Base-by-base conservation (phyloP, 331 rosid species). In the Spiraea crenata region DNA sequence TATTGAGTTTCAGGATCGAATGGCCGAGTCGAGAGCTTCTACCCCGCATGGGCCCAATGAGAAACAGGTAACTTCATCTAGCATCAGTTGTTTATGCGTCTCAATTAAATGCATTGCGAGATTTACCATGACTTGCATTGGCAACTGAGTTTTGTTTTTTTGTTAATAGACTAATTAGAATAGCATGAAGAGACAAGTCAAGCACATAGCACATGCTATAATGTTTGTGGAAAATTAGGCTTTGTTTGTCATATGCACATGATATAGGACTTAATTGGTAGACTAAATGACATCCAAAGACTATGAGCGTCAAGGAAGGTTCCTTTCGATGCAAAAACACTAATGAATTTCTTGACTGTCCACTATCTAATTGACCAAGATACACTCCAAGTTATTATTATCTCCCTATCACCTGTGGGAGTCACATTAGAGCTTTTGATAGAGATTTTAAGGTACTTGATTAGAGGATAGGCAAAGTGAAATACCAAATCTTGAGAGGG, bases 1-100 rank as follows among this genome's bases (percentile, higher is more conserved):
- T 34, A 34, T 85, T 14, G 80, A 85, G 57, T 64, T 85, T 34
- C 77, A 85, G 11, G 77, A 85, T 40, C 80, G 87, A 19, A 12
- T 1, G 50, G 68, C 71, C 0, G 51, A 69, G 50, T 14, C 62
- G 46, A 51, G 1, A 4, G 3, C 46, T 37, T 5, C 45, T 9
- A 2, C 8, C 11, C 9, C 4, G 4, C 5, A 11, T 13, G 70
- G 70, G 5, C 20, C 44, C 51, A 34, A 39, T 17, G 48, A 7
- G 3, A 39, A 57, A 10, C 74, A 74, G 83, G 83, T 69, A 17
- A 50, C 4, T 57, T 37, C 40, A 25, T 25, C 31, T 25, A 25
- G 31, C 31, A 25, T 25, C 31, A 25, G 31, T 25, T 25, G 31
- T 25, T 25, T 25, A 25, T 25, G 31, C 31, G 2, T 25, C 31